phyloP scores from a whole-genome alignment of 352 stramenopile genomes.

The Phytophthora citricola region DNA sequence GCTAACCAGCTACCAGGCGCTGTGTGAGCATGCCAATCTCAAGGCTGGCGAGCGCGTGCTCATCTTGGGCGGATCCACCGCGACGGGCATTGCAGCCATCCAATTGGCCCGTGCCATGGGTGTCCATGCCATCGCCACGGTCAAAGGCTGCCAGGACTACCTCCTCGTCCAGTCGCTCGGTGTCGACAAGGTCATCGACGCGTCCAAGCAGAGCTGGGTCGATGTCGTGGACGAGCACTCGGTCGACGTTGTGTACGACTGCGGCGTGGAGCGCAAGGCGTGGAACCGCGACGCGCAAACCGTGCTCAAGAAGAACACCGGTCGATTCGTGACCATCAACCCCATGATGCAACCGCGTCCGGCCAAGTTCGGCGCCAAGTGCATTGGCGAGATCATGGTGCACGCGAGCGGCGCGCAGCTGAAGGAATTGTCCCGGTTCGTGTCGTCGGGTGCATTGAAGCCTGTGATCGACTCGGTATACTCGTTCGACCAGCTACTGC shows the following conservation, averaged over 20 bases:
- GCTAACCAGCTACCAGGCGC: conserved; percentile 34
- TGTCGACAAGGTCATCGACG: conserved; percentile 63
- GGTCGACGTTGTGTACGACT: conserved; percentile 50
- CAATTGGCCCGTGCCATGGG: conserved; percentile 39
- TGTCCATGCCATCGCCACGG: conserved; percentile 58
- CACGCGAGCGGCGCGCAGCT: conserved; percentile 40
- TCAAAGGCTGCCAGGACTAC: conserved; percentile 66
- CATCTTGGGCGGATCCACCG: conserved; percentile 56
- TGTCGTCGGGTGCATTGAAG: conserved; percentile 40
- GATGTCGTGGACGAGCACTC: conserved; percentile 43
- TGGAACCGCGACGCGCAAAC: conserved; percentile 39
- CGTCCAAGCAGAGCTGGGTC: conserved; percentile 48
- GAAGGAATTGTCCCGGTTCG: conserved; percentile 40
- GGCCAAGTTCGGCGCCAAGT: conserved; percentile 47
- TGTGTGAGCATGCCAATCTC: conserved; percentile 25
- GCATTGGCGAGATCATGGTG: conserved; percentile 39
- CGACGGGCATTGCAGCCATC: conserved; percentile 5
- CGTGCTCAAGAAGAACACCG: conserved; percentile 38
- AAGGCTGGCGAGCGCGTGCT: conserved; percentile 37
- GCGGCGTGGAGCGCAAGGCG: conserved; percentile 35
- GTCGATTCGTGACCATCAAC: conserved; percentile 36
- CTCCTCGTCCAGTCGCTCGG: conserved; percentile 53
- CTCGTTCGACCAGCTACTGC: conserved; percentile 47
- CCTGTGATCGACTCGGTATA: conserved; percentile 45
- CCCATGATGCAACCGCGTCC: conserved; percentile 42